Evolutionary conservation across 768 basidiomycete genomes (phyloP).

Genomic region (Hydnomerulius pinastri): DNA sequence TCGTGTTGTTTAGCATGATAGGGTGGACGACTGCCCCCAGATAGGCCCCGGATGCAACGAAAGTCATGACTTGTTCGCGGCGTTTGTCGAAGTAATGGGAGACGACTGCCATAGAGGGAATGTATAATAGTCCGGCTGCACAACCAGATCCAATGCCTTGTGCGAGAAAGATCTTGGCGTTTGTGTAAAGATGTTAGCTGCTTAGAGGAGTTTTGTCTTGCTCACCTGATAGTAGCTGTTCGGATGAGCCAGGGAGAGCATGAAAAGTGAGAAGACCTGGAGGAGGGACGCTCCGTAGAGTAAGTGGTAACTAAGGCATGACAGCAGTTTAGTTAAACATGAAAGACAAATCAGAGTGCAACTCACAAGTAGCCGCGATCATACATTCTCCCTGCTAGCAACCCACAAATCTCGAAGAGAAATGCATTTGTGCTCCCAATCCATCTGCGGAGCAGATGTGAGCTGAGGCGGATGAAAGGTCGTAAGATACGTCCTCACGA

Average conservation of each 20-base stretch:
- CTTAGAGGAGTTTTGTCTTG: neutral
- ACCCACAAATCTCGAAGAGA: conserved; percentile 44
- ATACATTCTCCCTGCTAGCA: conserved; percentile 49
- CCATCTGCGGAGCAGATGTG: conserved; percentile 27
- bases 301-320: conserved; percentile 22
- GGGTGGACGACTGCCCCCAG: conserved; percentile 63
- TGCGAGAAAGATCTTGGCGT: conserved; percentile 47
- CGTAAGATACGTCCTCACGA: conserved; percentile 30
- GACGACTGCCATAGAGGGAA: conserved; percentile 49
- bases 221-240: conserved; percentile 45
- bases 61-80: conserved; percentile 52
- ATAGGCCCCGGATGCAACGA: conserved; percentile 58
- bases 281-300: conserved; percentile 31
- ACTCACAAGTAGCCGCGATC: conserved; percentile 56
- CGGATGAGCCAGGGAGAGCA: conserved; percentile 47
- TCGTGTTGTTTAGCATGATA: conserved; percentile 57
- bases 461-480: neutral
- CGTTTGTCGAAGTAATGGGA: conserved; percentile 54
- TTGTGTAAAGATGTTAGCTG: neutral
- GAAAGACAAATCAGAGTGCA: neutral
- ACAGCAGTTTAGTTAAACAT: neutral
- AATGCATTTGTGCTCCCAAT: conserved; percentile 54
- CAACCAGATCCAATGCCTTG: conserved; percentile 55
- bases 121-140: conserved; percentile 48
- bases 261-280: conserved; percentile 39